These are phyloP conservation scores for Pilobolus umbonatus DNA, from an alignment of 192 early-diverging fungal species.

Conservation along the genomic window DNA sequence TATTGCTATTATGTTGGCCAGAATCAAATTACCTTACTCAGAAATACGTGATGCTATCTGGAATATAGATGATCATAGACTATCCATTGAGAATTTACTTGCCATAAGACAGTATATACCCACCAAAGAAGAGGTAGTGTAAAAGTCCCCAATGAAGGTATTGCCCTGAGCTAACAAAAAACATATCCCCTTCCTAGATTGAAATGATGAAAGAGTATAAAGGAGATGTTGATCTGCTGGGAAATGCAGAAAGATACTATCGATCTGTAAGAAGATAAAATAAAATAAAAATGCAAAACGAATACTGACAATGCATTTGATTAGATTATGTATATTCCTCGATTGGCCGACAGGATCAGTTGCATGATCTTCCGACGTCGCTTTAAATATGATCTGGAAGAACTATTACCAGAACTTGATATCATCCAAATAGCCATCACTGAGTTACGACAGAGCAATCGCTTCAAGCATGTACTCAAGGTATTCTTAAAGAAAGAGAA, in stretches of 20 bases:
- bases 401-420: slow-evolving; percentile 45
- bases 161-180: too few relatives aligned
- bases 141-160: too few relatives aligned
- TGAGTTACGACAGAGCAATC: slow-evolving; percentile 38
- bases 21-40: slow-evolving; percentile 45
- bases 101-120: slow-evolving; percentile 53
- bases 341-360: slow-evolving; percentile 44
- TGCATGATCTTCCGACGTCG: slow-evolving; percentile 51
- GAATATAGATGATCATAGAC: slow-evolving; percentile 47
- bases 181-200: slow-evolving; percentile 32
- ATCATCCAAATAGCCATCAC: slow-evolving; percentile 40
- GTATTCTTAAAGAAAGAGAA: slow-evolving; percentile 27
- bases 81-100: slow-evolving; percentile 48
- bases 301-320: not conserved
- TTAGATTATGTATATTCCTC: slow-evolving; percentile 50
- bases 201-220: slow-evolving; percentile 46
- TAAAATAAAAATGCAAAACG: not conserved
- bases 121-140: slow-evolving; percentile 43
- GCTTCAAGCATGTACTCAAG: slow-evolving; percentile 45
- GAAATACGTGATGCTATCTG: slow-evolving; percentile 51
- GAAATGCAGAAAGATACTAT: slow-evolving; percentile 56
- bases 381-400: slow-evolving; percentile 45
- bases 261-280: slow-evolving; percentile 26
- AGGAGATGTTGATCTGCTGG: slow-evolving; percentile 40
- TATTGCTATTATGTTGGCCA: slow-evolving; percentile 55